A percentile compares a stretch with the other conserved stretches of the same genome.
Conservation (phyloP, 495 filamentous ascomycete genomes). For the Entonaema liquescens region DNA sequence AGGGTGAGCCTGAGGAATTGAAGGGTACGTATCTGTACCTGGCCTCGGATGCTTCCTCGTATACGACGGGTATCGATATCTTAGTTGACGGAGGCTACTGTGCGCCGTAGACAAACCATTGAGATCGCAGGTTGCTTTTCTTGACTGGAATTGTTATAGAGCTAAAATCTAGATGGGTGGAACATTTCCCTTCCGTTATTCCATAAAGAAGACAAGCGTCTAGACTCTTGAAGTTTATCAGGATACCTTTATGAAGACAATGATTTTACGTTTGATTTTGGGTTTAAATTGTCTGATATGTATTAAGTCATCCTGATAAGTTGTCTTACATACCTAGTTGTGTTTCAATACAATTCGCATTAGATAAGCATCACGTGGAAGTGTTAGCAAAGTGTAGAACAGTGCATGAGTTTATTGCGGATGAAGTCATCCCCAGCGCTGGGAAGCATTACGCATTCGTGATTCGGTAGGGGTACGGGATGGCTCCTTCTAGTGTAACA, state of each 20-base stretch:
- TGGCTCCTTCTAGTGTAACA: constrained; percentile 10
- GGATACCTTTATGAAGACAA: constrained; percentile 20
- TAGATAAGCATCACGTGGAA: constrained; percentile 26
- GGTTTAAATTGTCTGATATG: not conserved
- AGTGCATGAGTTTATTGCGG: not conserved
- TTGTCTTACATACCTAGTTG: too few relatives aligned
- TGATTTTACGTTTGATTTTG: not conserved
- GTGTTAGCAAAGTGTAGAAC: not conserved
- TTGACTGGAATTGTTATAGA: not conserved
- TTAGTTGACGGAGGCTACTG: constrained; percentile 75
- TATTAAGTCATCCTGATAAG: too few relatives aligned
- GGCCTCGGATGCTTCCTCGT: constrained; percentile 82
- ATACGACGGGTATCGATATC: constrained; percentile 84
- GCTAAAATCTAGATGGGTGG: not conserved
- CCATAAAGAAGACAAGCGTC: constrained; percentile 20
- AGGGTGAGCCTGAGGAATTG: constrained; percentile 76
- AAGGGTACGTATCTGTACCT: constrained; percentile 92
- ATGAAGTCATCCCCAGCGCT: constrained; percentile 35
- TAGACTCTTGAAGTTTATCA: constrained; percentile 9
- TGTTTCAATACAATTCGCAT: too few relatives aligned
- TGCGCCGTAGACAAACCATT: constrained; percentile 43
- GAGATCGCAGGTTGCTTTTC: not conserved
- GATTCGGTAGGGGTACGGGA: constrained; percentile 12
- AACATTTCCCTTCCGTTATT: constrained; percentile 10
- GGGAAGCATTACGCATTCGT: constrained; percentile 14